These are phyloP conservation scores for Geotrichum macrosporum DNA, from an alignment of 1,139 yeast species.

Conservation along the genomic window DNA sequence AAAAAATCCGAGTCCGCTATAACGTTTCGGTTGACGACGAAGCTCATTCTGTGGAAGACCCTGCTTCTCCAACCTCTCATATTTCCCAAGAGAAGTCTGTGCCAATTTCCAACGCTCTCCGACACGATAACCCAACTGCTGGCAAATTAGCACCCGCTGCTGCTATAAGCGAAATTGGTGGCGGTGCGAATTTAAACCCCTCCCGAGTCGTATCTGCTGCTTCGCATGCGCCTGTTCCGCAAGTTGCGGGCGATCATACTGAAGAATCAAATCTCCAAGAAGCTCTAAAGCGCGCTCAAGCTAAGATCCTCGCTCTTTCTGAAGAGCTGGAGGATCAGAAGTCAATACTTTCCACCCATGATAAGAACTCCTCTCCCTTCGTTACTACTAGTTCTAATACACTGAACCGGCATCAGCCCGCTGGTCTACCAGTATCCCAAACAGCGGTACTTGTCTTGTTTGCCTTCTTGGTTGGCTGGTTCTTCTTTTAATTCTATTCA, in stretches of 20 bases:
- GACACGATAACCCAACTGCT: slow-evolving; percentile 5
- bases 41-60: slow-evolving; percentile 27
- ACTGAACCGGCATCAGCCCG: slow-evolving; percentile 17
- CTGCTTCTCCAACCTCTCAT: slow-evolving; percentile 27
- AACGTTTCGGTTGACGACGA: slow-evolving; percentile 31
- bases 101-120: not conserved
- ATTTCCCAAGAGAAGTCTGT: slow-evolving; percentile 1
- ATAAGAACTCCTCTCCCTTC: not conserved
- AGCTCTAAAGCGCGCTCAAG: slow-evolving; percentile 16
- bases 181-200: not conserved
- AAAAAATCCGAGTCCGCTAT: slow-evolving; percentile 76
- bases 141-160: slow-evolving; percentile 10
- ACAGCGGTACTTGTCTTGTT: slow-evolving; percentile 48
- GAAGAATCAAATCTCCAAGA: slow-evolving; percentile 12
- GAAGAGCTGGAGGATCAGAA: slow-evolving; percentile 14
- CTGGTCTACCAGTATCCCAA: slow-evolving; percentile 49
- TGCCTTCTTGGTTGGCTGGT: slow-evolving; percentile 57
- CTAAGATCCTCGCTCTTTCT: slow-evolving; percentile 16
- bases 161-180: not conserved
- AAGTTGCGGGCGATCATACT: not conserved
- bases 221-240: no score
- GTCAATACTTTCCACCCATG: not conserved
- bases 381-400: not conserved
- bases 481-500: slow-evolving; percentile 48
- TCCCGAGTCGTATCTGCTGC: slow-evolving; percentile 3